These are phyloP conservation scores for Aspergillus pseudonomiae DNA, from an alignment of 2,329 filamentous ascomycete genomes.

Conservation along the genomic window DNA sequence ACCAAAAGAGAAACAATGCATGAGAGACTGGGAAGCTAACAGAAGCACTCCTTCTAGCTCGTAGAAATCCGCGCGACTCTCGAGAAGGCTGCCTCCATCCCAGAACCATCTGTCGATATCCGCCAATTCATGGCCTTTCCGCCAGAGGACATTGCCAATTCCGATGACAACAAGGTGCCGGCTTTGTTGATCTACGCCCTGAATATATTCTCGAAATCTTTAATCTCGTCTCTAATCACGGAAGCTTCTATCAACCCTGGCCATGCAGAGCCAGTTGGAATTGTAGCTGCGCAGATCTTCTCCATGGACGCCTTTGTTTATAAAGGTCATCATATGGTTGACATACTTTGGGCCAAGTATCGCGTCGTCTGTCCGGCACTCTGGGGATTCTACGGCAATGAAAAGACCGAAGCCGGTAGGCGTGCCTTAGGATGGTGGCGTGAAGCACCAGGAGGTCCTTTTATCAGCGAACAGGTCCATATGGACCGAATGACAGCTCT, in stretches of 20 bases:
- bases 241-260: constrained; percentile 67
- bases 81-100: constrained; percentile 56
- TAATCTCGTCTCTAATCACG: constrained; percentile 70
- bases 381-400: constrained; percentile 78
- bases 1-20: background rate
- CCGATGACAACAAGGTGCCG: constrained; percentile 58
- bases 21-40: constrained; percentile 12
- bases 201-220: constrained; percentile 73
- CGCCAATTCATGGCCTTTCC: constrained; percentile 56
- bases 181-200: constrained; percentile 73
- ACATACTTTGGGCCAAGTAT: constrained; percentile 86
- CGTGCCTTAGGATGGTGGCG: constrained; percentile 73
- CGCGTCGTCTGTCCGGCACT: constrained; percentile 79
- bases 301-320: constrained; percentile 68
- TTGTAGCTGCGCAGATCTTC: constrained; percentile 75
- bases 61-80: constrained; percentile 56
- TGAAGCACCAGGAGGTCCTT: constrained; percentile 56
- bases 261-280: constrained; percentile 76
- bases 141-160: constrained; percentile 38
- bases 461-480: constrained; percentile 71
- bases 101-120: constrained; percentile 60
- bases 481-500: constrained; percentile 81
- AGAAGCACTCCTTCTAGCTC: constrained; percentile 20
- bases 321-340: constrained; percentile 70
- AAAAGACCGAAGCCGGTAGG: constrained; percentile 71